Base-by-base conservation (phyloP, 306 rosid genomes). In the Quercus agrifolia region DNA sequence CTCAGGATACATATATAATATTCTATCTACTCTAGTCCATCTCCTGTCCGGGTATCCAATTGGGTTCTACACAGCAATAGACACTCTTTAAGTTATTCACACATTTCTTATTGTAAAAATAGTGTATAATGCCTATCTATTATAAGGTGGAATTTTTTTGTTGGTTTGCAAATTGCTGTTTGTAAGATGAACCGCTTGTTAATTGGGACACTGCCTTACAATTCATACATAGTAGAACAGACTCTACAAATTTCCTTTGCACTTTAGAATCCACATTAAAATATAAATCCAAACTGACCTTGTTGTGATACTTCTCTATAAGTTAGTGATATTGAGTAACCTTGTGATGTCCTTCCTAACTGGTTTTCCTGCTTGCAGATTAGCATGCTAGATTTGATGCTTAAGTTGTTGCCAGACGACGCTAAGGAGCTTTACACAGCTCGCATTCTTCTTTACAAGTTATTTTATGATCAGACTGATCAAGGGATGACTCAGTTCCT, bases 381-480 rank as follows among this genome's bases (percentile, higher is more conserved):
- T 77, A 77, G 87, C 84, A 89, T 92, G 91, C 90, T 94, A 71
- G 97, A 92, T 91, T 85, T 94, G 89, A 87, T 92, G 73, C 92
- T 94, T 59, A 85, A 90, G 63, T 78, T 86, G 79, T 87, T 87
- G 71, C 97, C 97, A 30, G 97, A 87, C 58, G 91, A 89, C 77
- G 89, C 95, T 54, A 94, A 83, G 85, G 97, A 91, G 82, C 94
- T 97, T 25, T 97, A 90, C 80, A 92, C 97, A 76, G 89, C 93
- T 77, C 97, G 97, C 73, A 86, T 94, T 74, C 97, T 94, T 82
- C 92, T 94, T 73, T 92, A 94, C 89, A 94, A 94, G 83, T 83
- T 94, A 82, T 92, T 91, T 91, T 94, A 94, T 85, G 97, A 94
- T 75, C 99, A 94, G 86, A 94, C 99, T 41, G 99, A 92, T 74